Conservation (phyloP, 805 yeast genomes). For the Monosporozyma siamensis region DNA sequence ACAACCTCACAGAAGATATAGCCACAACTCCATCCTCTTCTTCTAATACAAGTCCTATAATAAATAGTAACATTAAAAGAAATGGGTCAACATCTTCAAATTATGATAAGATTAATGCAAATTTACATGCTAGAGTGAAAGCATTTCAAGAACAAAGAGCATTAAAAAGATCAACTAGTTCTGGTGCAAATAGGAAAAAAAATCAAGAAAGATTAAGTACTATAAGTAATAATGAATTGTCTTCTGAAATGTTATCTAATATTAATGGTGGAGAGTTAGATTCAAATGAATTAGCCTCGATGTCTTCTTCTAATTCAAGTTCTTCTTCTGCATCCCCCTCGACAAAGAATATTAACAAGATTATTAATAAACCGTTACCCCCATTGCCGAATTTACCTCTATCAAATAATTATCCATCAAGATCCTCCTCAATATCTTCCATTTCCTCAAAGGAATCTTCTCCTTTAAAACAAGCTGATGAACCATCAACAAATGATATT, state of each 20-base stretch:
- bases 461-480: neutral
- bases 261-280: neutral
- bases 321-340: constrained; percentile 1
- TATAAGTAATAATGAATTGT: neutral
- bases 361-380: constrained; percentile 34
- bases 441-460: neutral
- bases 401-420: neutral
- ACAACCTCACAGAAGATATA: too few species aligned
- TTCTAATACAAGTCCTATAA: constrained; percentile 1
- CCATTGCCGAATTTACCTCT: constrained; percentile 29
- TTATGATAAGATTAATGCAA: constrained; percentile 46
- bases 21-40: neutral
- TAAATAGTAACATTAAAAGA: constrained; percentile 7
- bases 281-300: neutral
- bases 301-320: neutral
- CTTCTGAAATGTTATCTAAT: neutral
- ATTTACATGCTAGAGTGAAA: constrained; percentile 74
- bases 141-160: constrained; percentile 83
- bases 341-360: constrained; percentile 20
- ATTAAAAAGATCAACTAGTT: constrained; percentile 31
- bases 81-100: constrained; percentile 24
- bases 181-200: constrained; percentile 17
- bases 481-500: neutral
- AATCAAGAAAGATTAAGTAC: constrained; percentile 1
- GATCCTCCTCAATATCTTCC: constrained; percentile 4